Evolutionary conservation across 495 filamentous ascomycete genomes (phyloP).

Genomic region (Jackrogersella multiformis): DNA sequence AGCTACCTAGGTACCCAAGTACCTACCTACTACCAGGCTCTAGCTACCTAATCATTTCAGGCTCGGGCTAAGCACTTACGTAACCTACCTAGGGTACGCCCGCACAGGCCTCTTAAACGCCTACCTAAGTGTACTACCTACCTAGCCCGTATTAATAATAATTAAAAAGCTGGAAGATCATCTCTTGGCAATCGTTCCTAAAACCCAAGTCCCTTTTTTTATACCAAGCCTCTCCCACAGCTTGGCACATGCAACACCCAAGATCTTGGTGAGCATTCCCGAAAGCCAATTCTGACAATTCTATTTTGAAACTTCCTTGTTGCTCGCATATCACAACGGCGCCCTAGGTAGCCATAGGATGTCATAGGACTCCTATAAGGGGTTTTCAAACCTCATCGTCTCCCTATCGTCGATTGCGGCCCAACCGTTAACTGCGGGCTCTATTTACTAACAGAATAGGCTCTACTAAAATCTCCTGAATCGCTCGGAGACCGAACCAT

Average conservation of each 20-base stretch:
- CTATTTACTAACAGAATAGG: neutral
- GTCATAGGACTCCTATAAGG: conserved; percentile 31
- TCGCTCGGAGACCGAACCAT: conserved; percentile 5
- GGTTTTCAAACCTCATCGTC: conserved; percentile 20
- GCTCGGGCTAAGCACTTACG: neutral
- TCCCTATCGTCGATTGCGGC: conserved; percentile 17
- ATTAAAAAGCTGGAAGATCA: conserved; percentile 36
- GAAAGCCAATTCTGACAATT: conserved; percentile 36
- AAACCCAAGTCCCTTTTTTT: conserved; percentile 37
- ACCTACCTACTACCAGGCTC: no score
- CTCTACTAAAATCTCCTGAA: conserved; percentile 11
- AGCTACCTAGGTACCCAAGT: no score
- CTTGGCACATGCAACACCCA: conserved; percentile 51
- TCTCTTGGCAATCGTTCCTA: conserved; percentile 48
- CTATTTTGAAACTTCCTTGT: conserved; percentile 12
- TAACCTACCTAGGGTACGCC: no score
- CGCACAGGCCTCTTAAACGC: conserved; percentile 3
- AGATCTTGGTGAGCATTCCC: conserved; percentile 44
- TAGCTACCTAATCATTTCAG: conserved; percentile 1
- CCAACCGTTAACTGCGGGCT: conserved; percentile 9
- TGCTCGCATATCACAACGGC: conserved; percentile 28
- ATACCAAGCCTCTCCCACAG: conserved; percentile 47
- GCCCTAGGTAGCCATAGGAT: conserved; percentile 25
- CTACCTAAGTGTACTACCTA: no score
- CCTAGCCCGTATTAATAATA: conserved; percentile 45